A percentile compares a stretch with the other conserved stretches of the same genome.
These are phyloP conservation scores for Pseudonectria buxi DNA, from an alignment of 2,329 filamentous ascomycete genomes.

Conservation along the genomic window DNA sequence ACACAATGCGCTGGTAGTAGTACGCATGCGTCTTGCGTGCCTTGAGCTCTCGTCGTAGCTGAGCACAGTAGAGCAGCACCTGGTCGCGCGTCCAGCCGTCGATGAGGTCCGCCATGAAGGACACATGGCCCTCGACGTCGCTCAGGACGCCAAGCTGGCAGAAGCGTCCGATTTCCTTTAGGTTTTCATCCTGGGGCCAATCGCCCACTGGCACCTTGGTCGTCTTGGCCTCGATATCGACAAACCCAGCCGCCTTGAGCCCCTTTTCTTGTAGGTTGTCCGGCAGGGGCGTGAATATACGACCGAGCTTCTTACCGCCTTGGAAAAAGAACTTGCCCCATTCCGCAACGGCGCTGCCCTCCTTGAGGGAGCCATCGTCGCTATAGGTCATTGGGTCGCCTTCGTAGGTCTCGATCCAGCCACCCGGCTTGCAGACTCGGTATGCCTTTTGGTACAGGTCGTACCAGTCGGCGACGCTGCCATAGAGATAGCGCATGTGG, in stretches of 20 bases:
- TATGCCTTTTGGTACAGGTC: conserved; percentile 44
- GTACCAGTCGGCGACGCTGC: conserved; percentile 50
- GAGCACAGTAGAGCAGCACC: conserved; percentile 25
- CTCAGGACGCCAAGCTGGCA: conserved; percentile 26
- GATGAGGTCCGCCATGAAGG: conserved; percentile 27
- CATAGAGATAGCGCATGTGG: conserved; percentile 51
- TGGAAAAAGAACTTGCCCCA: conserved; percentile 24
- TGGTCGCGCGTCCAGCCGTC: conserved; percentile 30
- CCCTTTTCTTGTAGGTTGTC: conserved; percentile 13
- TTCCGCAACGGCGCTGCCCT: conserved; percentile 17
- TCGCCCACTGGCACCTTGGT: conserved; percentile 15
- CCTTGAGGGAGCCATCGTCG: conserved; percentile 24
- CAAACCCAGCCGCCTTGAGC: conserved; percentile 12
- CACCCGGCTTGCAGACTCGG: conserved; percentile 49
- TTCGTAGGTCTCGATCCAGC: conserved; percentile 31
- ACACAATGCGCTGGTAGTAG: conserved; percentile 23
- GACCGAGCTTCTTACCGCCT: conserved; percentile 23
- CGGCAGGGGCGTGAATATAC: conserved; percentile 16
- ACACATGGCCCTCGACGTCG: conserved; percentile 28
- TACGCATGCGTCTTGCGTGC: conserved; percentile 21
- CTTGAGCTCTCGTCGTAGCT: conserved; percentile 25
- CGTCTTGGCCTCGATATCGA: conserved; percentile 14
- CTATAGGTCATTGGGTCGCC: conserved; percentile 18
- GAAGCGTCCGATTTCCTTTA: conserved; percentile 19
- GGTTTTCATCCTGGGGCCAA: conserved; percentile 11